Base-by-base conservation (phyloP, 768 basidiomycete genomes). In the Pulveroboletus frians region DNA sequence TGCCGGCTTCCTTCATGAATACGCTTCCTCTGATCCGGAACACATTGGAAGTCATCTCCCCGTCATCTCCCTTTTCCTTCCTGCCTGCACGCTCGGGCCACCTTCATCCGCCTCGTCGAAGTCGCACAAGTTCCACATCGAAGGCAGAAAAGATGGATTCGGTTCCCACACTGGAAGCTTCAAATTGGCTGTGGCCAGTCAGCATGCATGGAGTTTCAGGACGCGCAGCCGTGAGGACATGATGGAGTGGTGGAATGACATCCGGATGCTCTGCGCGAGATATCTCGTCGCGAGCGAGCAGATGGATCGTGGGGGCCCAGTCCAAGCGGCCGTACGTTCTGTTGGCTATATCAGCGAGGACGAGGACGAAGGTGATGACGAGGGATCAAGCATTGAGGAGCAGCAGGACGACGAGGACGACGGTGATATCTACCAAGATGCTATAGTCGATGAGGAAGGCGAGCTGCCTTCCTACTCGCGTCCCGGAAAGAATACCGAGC, bases 181-280 rank as follows among this genome's bases (percentile, higher is more conserved):
- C 61, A 77, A 52, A 60, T 61, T 43, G 54, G 79, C 55, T 47
- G 50, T 51, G 29, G 64, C 56, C 21, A 65, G 75, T 20, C 72
- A 80, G 46, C 77, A 81, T 59, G 90, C 90, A 26, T 98, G 88
- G 83, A 88, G 84, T 42, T 98, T 99, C 77, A 79, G 92, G 31
- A 80, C 88, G 39, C 73, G 95, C 51, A 87, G 84, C 50, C 81
- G 88, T 56, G 95, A 98, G 54, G 95, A 97, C 58, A 92, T 97
- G 92, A 92, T 97, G 92, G 96, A 99, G 71, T 96, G 96, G 91
- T 99, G 96, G 96, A 98, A 98, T 63, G 96, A 98, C 64, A 76
- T 94, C 35, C 71, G 90, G 52, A 93, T 94, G 91, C 73, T 95
- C 35, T 94, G 92, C 60, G 92, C 93, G 18, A 70, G 92, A 53